A percentile compares a stretch with the other conserved stretches of the same genome.
Conservation (phyloP, 441 rosid species). For the Geranium incanum region DNA sequence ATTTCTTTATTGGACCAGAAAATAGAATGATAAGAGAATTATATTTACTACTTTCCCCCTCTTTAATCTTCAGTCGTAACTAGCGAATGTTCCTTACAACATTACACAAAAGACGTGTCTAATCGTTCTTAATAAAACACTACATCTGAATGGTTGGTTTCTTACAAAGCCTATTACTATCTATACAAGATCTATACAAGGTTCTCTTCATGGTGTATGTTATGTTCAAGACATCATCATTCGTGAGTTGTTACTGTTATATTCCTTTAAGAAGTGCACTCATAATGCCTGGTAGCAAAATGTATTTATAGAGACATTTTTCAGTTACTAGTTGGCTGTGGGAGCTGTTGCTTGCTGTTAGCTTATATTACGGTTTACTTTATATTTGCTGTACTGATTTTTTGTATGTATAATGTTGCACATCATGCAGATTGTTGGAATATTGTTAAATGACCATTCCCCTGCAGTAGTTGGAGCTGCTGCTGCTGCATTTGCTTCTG, state of each 20-base stretch:
- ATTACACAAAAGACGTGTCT: background rate
- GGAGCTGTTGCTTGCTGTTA: conserved; percentile 1
- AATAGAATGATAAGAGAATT: background rate
- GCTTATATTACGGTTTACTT: background rate
- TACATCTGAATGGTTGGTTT: conserved; percentile 4
- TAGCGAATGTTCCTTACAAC: background rate
- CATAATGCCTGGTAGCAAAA: background rate
- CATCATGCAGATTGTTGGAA: conserved; percentile 69
- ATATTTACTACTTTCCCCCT: background rate
- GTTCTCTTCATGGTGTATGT: background rate
- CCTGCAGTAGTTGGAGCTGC: conserved; percentile 96
- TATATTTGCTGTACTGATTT: background rate
- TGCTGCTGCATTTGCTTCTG: conserved; percentile 77
- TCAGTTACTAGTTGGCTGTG: background rate
- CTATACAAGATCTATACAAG: background rate
- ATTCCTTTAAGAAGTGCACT: conserved; percentile 2
- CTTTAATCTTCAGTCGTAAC: conserved; percentile 5
- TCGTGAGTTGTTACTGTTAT: background rate
- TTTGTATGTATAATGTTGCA: background rate
- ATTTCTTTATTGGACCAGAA: background rate
- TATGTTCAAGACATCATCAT: conserved; percentile 4
- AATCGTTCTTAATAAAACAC: background rate
- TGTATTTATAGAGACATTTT: background rate
- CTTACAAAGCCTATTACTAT: background rate
- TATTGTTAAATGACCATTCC: conserved; percentile 65